Evolutionary conservation across 2,329 filamentous ascomycete genomes (phyloP).

Genomic region (Tricladium varicosporioides): DNA sequence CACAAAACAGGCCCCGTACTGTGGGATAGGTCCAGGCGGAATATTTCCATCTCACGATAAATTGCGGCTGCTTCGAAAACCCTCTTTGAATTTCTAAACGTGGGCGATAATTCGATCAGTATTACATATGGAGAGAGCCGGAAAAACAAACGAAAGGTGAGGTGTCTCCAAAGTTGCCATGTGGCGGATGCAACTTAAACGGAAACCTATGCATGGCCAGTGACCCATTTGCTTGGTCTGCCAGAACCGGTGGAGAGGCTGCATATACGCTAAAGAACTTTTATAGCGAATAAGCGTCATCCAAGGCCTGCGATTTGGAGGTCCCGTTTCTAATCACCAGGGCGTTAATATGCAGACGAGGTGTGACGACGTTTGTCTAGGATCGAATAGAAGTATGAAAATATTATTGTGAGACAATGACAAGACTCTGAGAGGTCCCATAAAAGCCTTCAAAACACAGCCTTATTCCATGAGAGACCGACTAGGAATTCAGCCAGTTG

Average conservation of each 20-base stretch:
- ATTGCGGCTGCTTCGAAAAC: not conserved
- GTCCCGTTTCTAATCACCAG: not conserved
- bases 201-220: conserved; percentile 2
- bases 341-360: conserved; percentile 7
- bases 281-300: not conserved
- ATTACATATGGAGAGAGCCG: conserved; percentile 13
- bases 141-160: conserved; percentile 16
- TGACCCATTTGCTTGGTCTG: conserved; percentile 9
- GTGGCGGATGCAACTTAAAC: not conserved
- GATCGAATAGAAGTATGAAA: conserved; percentile 1
- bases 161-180: not conserved
- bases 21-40: not conserved
- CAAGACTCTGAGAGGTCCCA: not conserved
- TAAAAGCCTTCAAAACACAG: conserved; percentile 1
- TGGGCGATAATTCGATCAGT: conserved; percentile 4
- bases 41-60: not conserved
- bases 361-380: not conserved
- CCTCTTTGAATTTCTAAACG: not conserved
- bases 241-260: not conserved
- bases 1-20: not conserved
- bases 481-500: not conserved
- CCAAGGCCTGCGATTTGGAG: not conserved
- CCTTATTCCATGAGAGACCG: not conserved
- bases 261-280: conserved; percentile 1
- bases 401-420: conserved; percentile 1